phyloP scores from a whole-genome alignment of 176 grass and related monocot genomes.

The Aegilops speltoides region DNA sequence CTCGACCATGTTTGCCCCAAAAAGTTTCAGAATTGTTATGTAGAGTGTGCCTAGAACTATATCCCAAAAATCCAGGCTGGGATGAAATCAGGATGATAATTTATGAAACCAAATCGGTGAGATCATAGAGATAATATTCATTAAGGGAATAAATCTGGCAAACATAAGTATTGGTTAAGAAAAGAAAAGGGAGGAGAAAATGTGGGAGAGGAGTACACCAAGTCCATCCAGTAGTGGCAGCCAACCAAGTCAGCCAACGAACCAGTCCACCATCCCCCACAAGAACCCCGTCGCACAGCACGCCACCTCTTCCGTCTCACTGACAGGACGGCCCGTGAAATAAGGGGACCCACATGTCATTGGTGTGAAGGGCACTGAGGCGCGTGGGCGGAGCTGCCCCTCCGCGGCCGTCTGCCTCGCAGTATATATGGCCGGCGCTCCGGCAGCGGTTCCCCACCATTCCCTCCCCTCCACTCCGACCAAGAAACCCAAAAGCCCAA shows the following conservation, averaged over 20 bases:
- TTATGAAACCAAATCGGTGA: background rate
- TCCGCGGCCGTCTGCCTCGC: background rate
- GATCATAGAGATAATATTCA: background rate
- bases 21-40: no score
- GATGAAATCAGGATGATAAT: background rate
- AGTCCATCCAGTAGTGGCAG: conserved; percentile 32
- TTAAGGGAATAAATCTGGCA: background rate
- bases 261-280: conserved; percentile 21
- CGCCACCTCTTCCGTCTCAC: background rate
- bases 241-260: conserved; percentile 65
- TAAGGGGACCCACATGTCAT: rapidly evolving
- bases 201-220: background rate
- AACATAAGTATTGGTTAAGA: background rate
- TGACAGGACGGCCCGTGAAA: rapidly evolving
- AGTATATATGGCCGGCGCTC: conserved; percentile 13
- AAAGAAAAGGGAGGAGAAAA: no score
- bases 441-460: conserved; percentile 20
- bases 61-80: no score
- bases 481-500: background rate
- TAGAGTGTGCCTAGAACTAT: no score
- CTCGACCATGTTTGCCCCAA: no score
- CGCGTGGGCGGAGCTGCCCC: background rate
- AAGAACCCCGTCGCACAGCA: background rate
- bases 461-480: conserved; percentile 20
- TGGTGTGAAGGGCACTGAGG: rapidly evolving